Percentiles rank a stretch among this genome's conserved stretches.
Evolutionary conservation across 2,329 filamentous ascomycete species (phyloP).

Genomic region (Cephalotrichum gorgonifer): DNA sequence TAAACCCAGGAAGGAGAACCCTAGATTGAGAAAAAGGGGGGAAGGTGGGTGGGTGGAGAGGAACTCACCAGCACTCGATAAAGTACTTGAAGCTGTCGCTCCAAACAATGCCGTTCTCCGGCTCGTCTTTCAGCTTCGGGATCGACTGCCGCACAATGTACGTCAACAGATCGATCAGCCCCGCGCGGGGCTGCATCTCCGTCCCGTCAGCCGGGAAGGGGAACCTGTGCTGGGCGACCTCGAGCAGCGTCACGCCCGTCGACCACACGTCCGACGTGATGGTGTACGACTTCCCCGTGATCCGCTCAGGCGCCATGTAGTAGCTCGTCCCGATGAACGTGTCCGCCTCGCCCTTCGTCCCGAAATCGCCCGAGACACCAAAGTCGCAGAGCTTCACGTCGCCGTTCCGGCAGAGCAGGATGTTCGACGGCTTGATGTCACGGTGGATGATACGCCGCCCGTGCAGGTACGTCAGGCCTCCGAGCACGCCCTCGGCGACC

Average conservation of each 20-base stretch:
- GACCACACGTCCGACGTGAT: conserved; percentile 99
- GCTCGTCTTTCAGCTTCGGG: conserved; percentile 91
- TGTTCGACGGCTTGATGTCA: conserved; percentile 98
- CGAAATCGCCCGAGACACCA: conserved; percentile 93
- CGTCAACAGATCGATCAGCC: conserved; percentile 87
- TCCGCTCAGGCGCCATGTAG: conserved; percentile 98
- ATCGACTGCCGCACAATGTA: conserved; percentile 96
- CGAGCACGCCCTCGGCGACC: conserved; percentile 88
- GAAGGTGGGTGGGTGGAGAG: too few relatives aligned
- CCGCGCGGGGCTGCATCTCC: conserved; percentile 86
- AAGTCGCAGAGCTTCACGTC: conserved; percentile 98
- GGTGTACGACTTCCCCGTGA: conserved; percentile 94
- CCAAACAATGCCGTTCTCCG: conserved; percentile 82
- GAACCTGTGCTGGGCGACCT: conserved; percentile 98
- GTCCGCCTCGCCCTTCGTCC: conserved; percentile 95
- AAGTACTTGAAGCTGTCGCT: conserved; percentile 98
- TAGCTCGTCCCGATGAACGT: conserved; percentile 98
- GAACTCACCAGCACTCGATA: conserved; percentile 91
- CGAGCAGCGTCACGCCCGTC: conserved; percentile 89
- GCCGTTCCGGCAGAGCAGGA: conserved; percentile 81
- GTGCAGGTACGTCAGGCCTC: conserved; percentile 90
- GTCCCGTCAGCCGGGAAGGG: conserved; percentile 95
- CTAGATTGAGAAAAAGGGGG: too few relatives aligned
- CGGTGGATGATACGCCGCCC: conserved; percentile 95
- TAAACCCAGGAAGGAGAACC: too few relatives aligned